These are phyloP conservation scores for Pichia gijzeniarum DNA, from an alignment of 805 yeast genomes.

Conservation along the genomic window DNA sequence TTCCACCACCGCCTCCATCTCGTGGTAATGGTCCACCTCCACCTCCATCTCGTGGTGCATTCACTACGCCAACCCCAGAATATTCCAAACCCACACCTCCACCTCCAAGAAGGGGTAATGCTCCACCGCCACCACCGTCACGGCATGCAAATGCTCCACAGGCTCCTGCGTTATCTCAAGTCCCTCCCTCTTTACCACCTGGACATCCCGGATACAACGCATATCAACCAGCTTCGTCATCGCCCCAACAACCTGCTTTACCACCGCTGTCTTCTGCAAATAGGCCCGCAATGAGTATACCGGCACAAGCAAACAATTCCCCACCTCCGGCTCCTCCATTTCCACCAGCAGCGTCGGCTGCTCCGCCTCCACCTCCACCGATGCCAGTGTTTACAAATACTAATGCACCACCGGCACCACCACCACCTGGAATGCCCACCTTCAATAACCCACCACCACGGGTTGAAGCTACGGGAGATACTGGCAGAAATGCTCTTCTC, in stretches of 20 bases:
- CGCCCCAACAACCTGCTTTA: conserved; percentile 3
- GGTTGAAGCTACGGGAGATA: conserved; percentile 36
- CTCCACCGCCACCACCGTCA: conserved; percentile 43
- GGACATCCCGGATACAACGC: conserved; percentile 5
- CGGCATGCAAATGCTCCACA: conserved; percentile 19
- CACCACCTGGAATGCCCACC: conserved; percentile 26
- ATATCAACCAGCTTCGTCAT: too few species aligned
- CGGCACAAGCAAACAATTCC: conserved; percentile 27
- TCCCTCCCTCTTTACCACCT: conserved; percentile 5
- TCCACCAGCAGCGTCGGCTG: conserved; percentile 21
- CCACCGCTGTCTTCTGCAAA: conserved; percentile 13
- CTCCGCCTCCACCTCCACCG: conserved; percentile 17
- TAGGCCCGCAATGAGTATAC: neutral
- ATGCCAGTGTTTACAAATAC: neutral
- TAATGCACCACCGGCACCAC: conserved; percentile 12
- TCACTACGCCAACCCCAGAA: conserved; percentile 15
- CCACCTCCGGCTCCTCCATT: conserved; percentile 25
- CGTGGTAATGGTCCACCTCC: conserved; percentile 23
- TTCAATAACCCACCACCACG: conserved; percentile 30
- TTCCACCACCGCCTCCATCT: conserved; percentile 25
- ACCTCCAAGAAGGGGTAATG: conserved; percentile 30
- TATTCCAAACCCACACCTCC: conserved; percentile 18
- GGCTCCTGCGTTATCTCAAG: too few species aligned
- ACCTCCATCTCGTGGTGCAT: conserved; percentile 21
- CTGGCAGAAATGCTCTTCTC: conserved; percentile 71